phyloP scores from a whole-genome alignment of 352 stramenopile genomes.

The Phytophthora ramorum region DNA sequence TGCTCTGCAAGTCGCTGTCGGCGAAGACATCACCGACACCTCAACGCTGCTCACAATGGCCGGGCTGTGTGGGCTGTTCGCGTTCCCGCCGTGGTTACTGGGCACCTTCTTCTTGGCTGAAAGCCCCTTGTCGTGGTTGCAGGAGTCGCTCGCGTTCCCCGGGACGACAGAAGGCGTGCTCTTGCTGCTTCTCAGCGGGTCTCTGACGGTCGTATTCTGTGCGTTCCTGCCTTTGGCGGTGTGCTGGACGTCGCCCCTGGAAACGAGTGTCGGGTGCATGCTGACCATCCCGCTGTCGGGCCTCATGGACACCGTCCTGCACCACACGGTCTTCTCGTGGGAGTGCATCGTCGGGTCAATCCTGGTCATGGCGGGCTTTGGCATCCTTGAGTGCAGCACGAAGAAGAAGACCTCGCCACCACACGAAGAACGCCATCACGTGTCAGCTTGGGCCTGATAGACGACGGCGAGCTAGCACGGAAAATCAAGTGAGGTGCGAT shows the following conservation, averaged over 20 bases:
- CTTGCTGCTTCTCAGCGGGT: constrained; percentile 45
- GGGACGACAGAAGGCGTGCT: constrained; percentile 38
- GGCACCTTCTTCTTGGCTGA: constrained; percentile 49
- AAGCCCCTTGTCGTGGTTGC: constrained; percentile 47
- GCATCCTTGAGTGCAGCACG: constrained; percentile 45
- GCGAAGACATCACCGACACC: constrained; percentile 53
- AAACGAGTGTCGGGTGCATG: constrained; percentile 73
- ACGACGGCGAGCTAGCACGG: neutral
- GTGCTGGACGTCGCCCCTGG: constrained; percentile 63
- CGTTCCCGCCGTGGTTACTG: constrained; percentile 51
- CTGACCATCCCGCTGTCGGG: constrained; percentile 62
- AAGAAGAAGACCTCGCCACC: constrained; percentile 10
- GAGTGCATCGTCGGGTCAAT: constrained; percentile 56
- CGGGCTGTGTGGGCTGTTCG: constrained; percentile 56
- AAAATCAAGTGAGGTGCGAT: constrained; percentile 14
- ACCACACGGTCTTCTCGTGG: constrained; percentile 54
- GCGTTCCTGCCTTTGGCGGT: constrained; percentile 55
- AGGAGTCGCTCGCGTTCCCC: constrained; percentile 58
- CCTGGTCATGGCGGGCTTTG: constrained; percentile 63
- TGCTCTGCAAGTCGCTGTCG: constrained; percentile 44
- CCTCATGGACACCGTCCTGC: constrained; percentile 51
- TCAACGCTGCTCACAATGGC: constrained; percentile 57
- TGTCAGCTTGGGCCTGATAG: constrained; percentile 26
- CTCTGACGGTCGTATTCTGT: constrained; percentile 58
- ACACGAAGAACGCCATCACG: constrained; percentile 8